These are phyloP conservation scores for Tephrocybe sp. DNA, from an alignment of 768 basidiomycete species.

Conservation along the genomic window DNA sequence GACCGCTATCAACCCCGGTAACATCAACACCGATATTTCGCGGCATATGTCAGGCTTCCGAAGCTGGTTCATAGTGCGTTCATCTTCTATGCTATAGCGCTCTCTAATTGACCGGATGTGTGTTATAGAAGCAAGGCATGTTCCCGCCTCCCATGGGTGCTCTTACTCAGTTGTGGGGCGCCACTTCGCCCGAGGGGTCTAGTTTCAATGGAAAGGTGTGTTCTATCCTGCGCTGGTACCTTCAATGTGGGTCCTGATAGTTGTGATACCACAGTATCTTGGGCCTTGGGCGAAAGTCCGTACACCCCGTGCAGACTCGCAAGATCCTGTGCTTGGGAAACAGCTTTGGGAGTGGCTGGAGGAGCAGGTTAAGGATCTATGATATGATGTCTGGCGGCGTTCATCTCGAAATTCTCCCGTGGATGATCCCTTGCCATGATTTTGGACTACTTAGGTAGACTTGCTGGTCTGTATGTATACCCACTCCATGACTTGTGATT, in stretches of 20 bases:
- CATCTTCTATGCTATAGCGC: too few species aligned
- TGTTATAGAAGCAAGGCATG: too few species aligned
- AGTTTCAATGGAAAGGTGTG: neutral
- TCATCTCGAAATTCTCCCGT: too few species aligned
- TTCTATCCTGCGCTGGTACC: neutral
- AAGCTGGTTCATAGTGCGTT: conserved; percentile 14
- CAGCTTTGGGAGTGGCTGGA: conserved; percentile 32
- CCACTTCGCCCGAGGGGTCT: neutral
- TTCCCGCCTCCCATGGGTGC: neutral
- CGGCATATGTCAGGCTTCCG: conserved; percentile 20
- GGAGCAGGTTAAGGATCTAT: conserved; percentile 21
- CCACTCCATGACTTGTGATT: too few species aligned
- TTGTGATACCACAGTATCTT: conserved; percentile 22
- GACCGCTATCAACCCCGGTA: conserved; percentile 45
- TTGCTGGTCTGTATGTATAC: too few species aligned
- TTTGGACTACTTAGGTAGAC: too few species aligned
- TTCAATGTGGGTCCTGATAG: neutral
- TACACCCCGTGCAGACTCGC: conserved; percentile 6
- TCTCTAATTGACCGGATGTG: too few species aligned
- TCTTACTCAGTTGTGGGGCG: neutral
- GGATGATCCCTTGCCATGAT: too few species aligned
- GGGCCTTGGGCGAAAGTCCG: conserved; percentile 32
- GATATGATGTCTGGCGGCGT: too few species aligned
- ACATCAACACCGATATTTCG: conserved; percentile 31
- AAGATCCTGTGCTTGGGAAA: conserved; percentile 25